Conservation (phyloP, 2,329 filamentous ascomycete genomes). For the Pyrenophora tritici-repentis region DNA sequence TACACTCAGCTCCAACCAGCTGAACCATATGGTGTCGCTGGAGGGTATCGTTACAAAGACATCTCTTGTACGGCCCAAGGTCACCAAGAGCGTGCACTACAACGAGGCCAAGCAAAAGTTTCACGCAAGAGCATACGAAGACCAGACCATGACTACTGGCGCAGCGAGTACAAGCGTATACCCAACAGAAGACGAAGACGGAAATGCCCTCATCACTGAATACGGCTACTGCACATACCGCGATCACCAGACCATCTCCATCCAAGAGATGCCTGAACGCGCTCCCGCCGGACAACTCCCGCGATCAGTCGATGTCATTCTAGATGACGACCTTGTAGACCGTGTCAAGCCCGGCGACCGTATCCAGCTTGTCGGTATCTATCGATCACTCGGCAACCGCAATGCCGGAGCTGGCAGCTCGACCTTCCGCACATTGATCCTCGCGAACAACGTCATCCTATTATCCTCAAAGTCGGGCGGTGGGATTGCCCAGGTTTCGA, state of each 20-base stretch:
- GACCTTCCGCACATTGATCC: constrained; percentile 89
- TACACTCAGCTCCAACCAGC: constrained; percentile 82
- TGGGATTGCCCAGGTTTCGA: constrained; percentile 85
- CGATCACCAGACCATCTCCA: constrained; percentile 96
- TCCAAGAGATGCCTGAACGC: constrained; percentile 98
- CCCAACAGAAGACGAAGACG: constrained; percentile 89
- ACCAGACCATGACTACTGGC: constrained; percentile 94
- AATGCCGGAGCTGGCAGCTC: constrained; percentile 90
- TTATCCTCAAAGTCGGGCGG: constrained; percentile 95
- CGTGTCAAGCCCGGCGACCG: constrained; percentile 93
- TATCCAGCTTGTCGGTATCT: constrained; percentile 96
- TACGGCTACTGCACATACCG: constrained; percentile 95
- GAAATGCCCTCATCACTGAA: constrained; percentile 90
- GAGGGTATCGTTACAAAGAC: constrained; percentile 98
- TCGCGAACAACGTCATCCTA: constrained; percentile 94
- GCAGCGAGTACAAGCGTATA: constrained; percentile 90
- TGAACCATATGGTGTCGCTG: constrained; percentile 96
- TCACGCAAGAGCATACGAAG: constrained; percentile 85
- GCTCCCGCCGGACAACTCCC: constrained; percentile 95
- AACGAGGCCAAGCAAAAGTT: constrained; percentile 87
- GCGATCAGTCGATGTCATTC: constrained; percentile 90
- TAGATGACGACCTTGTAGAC: constrained; percentile 96
- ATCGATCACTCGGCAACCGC: constrained; percentile 89
- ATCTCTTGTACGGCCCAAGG: constrained; percentile 91
- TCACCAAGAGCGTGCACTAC: constrained; percentile 98